phyloP scores from a whole-genome alignment of 495 filamentous ascomycete species.

The Annulohypoxylon moriforme region DNA sequence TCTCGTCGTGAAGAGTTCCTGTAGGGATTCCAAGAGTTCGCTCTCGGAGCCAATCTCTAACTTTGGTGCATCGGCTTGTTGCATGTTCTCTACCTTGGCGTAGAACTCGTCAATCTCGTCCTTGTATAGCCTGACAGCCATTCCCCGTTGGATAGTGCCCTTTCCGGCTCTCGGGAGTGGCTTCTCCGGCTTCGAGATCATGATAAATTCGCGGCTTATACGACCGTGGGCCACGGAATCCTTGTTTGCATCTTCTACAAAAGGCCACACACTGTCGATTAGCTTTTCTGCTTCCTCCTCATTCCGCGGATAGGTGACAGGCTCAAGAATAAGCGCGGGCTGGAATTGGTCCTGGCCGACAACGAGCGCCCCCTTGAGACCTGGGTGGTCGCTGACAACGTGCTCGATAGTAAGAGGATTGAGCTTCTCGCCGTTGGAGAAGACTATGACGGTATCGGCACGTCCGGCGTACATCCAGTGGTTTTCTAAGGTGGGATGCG shows the following conservation, averaged over 20 bases:
- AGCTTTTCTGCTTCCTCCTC: conserved; percentile 46
- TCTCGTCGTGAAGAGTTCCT: conserved; percentile 46
- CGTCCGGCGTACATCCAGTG: conserved; percentile 65
- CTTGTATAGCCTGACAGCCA: conserved; percentile 60
- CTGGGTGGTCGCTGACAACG: conserved; percentile 55
- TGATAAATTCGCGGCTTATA: conserved; percentile 54
- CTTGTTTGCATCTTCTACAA: conserved; percentile 58
- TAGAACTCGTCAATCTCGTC: conserved; percentile 66
- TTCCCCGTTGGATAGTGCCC: conserved; percentile 63
- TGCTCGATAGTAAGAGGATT: conserved; percentile 68
- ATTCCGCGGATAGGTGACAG: conserved; percentile 36
- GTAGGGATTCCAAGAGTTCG: conserved; percentile 49
- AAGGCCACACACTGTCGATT: conserved; percentile 55
- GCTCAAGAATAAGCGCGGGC: conserved; percentile 65
- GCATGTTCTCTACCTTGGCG: conserved; percentile 35
- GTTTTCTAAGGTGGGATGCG: conserved; percentile 59
- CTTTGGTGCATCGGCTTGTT: conserved; percentile 34
- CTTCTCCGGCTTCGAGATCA: conserved; percentile 58
- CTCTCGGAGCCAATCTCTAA: conserved; percentile 49
- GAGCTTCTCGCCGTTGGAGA: conserved; percentile 72
- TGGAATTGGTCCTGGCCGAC: conserved; percentile 64
- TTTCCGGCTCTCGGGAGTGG: conserved; percentile 67
- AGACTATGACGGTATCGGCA: conserved; percentile 70
- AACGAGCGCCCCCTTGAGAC: conserved; percentile 60
- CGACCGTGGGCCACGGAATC: conserved; percentile 59